Evolutionary conservation across 371 early-diverging fungal species (phyloP).

Genomic region (Haplosporangium sp.): DNA sequence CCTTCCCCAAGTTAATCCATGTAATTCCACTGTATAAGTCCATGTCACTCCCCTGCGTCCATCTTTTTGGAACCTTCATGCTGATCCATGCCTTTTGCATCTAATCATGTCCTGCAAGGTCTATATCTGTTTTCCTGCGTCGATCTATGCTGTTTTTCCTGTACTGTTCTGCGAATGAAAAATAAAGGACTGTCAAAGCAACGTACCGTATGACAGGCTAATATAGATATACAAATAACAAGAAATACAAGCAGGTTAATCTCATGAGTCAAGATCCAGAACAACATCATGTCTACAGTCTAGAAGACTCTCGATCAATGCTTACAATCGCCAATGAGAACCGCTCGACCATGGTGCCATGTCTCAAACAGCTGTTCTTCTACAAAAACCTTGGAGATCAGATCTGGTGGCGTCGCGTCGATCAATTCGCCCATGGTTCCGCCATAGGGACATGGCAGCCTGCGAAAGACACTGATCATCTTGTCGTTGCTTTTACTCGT

Average conservation of each 20-base stretch:
- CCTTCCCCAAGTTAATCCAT: too few relatives aligned
- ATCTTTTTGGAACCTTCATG: too few relatives aligned
- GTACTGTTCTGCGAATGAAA: too few relatives aligned
- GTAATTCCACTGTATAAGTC: too few relatives aligned
- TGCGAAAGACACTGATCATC: slow-evolving; percentile 2
- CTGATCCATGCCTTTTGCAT: too few relatives aligned
- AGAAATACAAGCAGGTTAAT: background rate
- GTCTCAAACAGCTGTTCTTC: slow-evolving; percentile 22
- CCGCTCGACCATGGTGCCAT: slow-evolving; percentile 24
- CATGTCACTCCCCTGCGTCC: too few relatives aligned
- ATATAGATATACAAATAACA: background rate
- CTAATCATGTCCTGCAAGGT: too few relatives aligned
- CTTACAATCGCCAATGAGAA: slow-evolving; percentile 30
- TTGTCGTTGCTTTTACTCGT: slow-evolving; percentile 2
- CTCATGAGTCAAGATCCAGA: background rate
- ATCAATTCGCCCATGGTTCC: slow-evolving; percentile 24
- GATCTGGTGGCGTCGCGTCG: slow-evolving; percentile 10
- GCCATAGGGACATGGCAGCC: slow-evolving; percentile 14
- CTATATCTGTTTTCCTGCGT: too few relatives aligned
- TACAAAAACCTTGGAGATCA: slow-evolving; percentile 16
- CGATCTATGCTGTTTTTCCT: too few relatives aligned
- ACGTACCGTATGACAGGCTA: slow-evolving; percentile 15
- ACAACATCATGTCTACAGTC: background rate
- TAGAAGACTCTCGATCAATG: background rate
- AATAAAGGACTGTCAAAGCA: background rate